Evolutionary conservation across 352 stramenopile genomes (phyloP), one percentile per base, ranked within the genome.

Genomic region (Phytophthora macrochlamydospora): DNA sequence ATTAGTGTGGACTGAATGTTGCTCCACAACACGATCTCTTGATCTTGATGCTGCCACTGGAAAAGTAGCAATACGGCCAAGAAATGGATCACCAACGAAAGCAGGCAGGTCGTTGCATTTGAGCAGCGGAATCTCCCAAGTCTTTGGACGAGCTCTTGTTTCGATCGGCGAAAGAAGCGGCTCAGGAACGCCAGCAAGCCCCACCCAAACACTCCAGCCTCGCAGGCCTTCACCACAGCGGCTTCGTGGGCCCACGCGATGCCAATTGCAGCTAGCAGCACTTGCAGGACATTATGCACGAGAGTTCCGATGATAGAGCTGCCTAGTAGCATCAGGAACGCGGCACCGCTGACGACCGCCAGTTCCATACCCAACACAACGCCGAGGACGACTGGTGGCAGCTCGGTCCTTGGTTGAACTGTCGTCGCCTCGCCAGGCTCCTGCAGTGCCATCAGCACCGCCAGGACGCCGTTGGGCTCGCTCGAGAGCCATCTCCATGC

Each of bases 301-400:
- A 78, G 3, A 4, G 43, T n/a, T 14, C 67, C 63, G 5, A 65
- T 42, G 12, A 80, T 35, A 4, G 61, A 67, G 44, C 52, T 67
- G 45, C 3, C 53, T 33, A 75, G 30, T 32, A 85, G 58, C 59
- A 87, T 32, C 18, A 87, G 48, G 56, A 82, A 78, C 2, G 65
- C 71, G 31, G 35, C 53, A 3, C 76, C 66, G 42, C 67, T 62
- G 18, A 64, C 59, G 30, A 79, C 51, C 43, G 58, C 44, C 48
- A 85, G 50, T 64, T 87, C 79, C 74, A 85, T 78, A 38, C 65
- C 58, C 28, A 87, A 46, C 57, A 87, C 62, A 14, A 85, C 65
- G 40, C 56, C 44, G 3, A 59, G 52, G 53, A 81, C 38, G 35
- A 43, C 49, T 9, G 30, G 43, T 4, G 73, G 66, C 14, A 80